Evolutionary conservation across 495 filamentous ascomycete species (phyloP), one percentile per base, ranked within the genome.

Genomic region (Parachaetomium inaequale): DNA sequence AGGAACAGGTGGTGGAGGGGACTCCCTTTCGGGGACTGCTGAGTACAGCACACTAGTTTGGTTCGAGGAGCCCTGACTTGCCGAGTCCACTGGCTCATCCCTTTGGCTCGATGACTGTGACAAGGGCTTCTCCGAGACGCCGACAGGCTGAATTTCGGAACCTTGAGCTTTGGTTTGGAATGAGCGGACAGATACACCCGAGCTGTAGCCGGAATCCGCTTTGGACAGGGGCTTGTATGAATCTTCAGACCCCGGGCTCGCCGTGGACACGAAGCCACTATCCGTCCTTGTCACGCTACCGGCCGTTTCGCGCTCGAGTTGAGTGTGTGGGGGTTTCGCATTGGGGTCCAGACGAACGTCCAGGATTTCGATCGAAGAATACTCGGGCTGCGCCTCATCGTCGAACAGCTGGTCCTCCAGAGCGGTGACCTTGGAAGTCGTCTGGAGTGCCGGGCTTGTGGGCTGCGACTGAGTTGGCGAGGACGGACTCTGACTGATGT

Each of bases 171-270:
- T 69, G 32, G 51, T 14, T 26, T 76, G 74, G 46, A 82, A 75
- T 0, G 80, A 82, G 21, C 76, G 74, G 23, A 81, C 63, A 15
- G 81, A 83, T 4, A 79, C 72, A 55, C 77, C 82, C 7, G 80
- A 83, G 65, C 81, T 81, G 53, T 84, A 84, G 21, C 82, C 82
- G n/a, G 79, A 82, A 58, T 84, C 81, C 31, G 80, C 79, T 49
- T 84, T 84, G 8, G 78, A 74, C 19, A 82, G 62, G 12, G 75
- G 68, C 40, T 77, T 79, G 34, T 72, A 70, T 3, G 70, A 65
- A 23, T 29, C 57, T 23, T 78, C 74, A 3, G 76, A 70, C 5
- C 62, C 62, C 0, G 76, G 72, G 59, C 74, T 78, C n/a, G 54
- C 46, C 7, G 60, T 61, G 0, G 76, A 70, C 7, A 68, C 65